Conservation (phyloP, 495 filamentous ascomycete genomes). For the Trypethelium eluteriae region DNA sequence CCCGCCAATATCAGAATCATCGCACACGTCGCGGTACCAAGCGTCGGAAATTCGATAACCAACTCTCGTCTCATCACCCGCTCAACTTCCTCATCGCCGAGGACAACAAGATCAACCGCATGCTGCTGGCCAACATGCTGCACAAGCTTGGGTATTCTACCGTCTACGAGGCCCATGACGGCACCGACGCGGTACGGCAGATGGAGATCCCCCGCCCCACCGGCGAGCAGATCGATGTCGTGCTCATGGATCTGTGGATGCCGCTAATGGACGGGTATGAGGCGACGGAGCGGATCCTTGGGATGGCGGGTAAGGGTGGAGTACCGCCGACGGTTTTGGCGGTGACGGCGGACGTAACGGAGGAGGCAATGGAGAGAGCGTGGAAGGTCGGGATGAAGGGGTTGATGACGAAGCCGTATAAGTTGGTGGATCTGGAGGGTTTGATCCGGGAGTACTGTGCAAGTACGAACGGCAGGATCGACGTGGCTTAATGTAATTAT, state of each 20-base stretch:
- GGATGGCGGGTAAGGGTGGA: constrained; percentile 12
- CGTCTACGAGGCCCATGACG: constrained; percentile 64
- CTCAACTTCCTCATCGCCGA: constrained; percentile 69
- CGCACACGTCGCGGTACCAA: neutral
- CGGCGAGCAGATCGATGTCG: constrained; percentile 49
- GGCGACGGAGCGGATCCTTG: constrained; percentile 58
- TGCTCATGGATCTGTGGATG: constrained; percentile 87
- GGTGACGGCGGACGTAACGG: constrained; percentile 70
- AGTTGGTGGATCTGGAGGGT: constrained; percentile 60
- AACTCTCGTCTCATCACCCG: constrained; percentile 52
- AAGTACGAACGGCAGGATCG: constrained; percentile 3
- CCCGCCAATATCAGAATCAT: constrained; percentile 2
- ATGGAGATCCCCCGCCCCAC: constrained; percentile 39
- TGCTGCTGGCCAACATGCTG: constrained; percentile 62
- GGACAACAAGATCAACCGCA: constrained; percentile 76
- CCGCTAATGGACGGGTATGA: constrained; percentile 76
- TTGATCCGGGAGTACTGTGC: constrained; percentile 58
- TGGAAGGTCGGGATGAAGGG: constrained; percentile 64
- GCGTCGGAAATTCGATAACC: constrained; percentile 31
- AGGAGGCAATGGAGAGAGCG: constrained; percentile 55
- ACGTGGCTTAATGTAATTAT: neutral
- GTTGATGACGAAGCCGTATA: constrained; percentile 75
- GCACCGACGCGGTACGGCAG: constrained; percentile 61
- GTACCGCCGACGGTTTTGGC: constrained; percentile 50
- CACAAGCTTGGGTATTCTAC: constrained; percentile 56